These are phyloP conservation scores for Aspergillus sp. DNA, from an alignment of 2,329 filamentous ascomycete genomes.

Conservation along the genomic window DNA sequence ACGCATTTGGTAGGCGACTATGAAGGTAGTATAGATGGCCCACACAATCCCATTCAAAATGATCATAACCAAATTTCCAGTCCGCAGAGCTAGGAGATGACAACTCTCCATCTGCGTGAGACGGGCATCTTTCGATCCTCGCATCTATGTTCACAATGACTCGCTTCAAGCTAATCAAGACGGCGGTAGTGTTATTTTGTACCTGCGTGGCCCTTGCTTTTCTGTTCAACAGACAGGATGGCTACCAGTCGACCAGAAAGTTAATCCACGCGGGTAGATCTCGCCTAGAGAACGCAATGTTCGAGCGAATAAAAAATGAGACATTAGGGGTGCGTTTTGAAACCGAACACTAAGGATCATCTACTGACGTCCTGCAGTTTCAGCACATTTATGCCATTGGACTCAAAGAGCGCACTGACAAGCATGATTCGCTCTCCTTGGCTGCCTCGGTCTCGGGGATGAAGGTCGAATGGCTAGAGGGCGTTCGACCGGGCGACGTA, in stretches of 20 bases:
- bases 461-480: conserved; percentile 47
- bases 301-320: conserved; percentile 25
- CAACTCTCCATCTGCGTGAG: not conserved
- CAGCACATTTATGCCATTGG: conserved; percentile 50
- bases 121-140: not conserved
- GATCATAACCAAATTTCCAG: not conserved
- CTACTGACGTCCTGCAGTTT: conserved; percentile 29
- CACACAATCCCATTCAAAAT: not conserved
- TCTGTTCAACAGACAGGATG: conserved; percentile 7
- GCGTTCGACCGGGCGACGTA: conserved; percentile 42
- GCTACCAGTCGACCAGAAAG: conserved; percentile 8
- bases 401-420: conserved; percentile 50
- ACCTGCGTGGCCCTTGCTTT: conserved; percentile 2
- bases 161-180: conserved; percentile 8
- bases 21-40: not conserved
- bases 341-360: not conserved
- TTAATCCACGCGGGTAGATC: conserved; percentile 9
- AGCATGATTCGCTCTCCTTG: conserved; percentile 50
- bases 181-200: conserved; percentile 1
- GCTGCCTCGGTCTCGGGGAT: conserved; percentile 45
- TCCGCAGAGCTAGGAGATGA: not conserved
- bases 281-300: conserved; percentile 17
- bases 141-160: not conserved
- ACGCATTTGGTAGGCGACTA: not conserved
- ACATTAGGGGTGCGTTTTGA: conserved; percentile 26